phyloP scores from a whole-genome alignment of 129 eudicot species.

The Flaveria brownii region DNA sequence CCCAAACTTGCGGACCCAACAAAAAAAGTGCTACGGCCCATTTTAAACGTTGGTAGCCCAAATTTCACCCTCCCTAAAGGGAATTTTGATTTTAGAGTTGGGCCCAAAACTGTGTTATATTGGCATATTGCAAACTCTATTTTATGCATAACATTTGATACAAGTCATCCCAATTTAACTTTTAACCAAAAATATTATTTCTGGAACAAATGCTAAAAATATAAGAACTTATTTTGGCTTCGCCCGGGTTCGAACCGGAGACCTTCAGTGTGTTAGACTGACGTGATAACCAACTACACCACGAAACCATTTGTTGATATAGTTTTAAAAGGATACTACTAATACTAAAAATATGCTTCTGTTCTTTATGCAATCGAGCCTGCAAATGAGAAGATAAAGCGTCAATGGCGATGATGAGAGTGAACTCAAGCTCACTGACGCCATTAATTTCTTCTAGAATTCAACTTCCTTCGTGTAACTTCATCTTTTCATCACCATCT shows the following conservation, averaged over 20 bases:
- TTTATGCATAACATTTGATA: too few species aligned
- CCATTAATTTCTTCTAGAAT: slow-evolving; percentile 7
- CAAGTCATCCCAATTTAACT: too few species aligned
- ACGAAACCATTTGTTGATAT: slow-evolving; percentile 40
- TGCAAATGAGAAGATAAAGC: neutral
- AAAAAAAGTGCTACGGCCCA: neutral
- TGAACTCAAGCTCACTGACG: slow-evolving; percentile 4
- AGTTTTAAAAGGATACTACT: accelerated
- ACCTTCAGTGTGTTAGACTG: slow-evolving; percentile 93
- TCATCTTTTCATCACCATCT: neutral
- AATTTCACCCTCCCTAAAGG: too few species aligned
- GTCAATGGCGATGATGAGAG: slow-evolving; percentile 18
- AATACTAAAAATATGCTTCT: neutral
- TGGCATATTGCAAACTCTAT: too few species aligned
- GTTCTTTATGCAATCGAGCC: neutral
- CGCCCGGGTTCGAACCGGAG: slow-evolving; percentile 89
- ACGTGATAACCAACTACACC: slow-evolving; percentile 96
- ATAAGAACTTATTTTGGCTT: slow-evolving; percentile 27
- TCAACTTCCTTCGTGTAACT: neutral
- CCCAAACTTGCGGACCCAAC: too few species aligned
- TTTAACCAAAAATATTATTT: too few species aligned
- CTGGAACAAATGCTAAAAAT: too few species aligned
- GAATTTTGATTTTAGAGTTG: too few species aligned
- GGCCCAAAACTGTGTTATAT: too few species aligned
- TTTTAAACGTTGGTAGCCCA: neutral